Conservation (phyloP, 164 flowering plant species). For the Nelumbo lutea region DNA sequence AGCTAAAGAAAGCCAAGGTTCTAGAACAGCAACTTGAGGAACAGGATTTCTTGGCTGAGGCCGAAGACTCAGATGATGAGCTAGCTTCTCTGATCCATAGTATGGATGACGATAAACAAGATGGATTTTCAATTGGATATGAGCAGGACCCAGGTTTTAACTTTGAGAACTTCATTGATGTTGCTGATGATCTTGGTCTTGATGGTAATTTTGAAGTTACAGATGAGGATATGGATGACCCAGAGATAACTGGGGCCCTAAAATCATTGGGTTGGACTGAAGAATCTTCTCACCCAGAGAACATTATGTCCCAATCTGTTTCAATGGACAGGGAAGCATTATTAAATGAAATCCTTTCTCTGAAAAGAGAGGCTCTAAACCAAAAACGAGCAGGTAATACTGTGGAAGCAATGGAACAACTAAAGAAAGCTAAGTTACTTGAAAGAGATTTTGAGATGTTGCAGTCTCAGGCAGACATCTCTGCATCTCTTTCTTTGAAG, state of each 20-base stretch:
- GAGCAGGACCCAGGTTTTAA: conserved; percentile 29
- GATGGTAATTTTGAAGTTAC: conserved; percentile 69
- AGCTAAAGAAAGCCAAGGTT: conserved; percentile 78
- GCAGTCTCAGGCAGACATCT: conserved; percentile 20
- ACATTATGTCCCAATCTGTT: conserved; percentile 13
- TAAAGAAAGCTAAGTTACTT: conserved; percentile 73
- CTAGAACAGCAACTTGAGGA: conserved; percentile 86
- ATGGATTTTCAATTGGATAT: conserved; percentile 24
- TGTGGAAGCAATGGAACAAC: conserved; percentile 56
- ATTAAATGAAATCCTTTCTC: conserved; percentile 44
- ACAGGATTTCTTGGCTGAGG: conserved; percentile 67
- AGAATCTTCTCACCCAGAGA: conserved; percentile 34
- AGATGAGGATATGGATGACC: conserved; percentile 80
- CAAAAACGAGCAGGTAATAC: conserved; percentile 69
- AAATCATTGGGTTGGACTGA: conserved; percentile 82
- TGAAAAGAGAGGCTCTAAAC: conserved; percentile 66
- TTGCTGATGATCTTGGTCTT: conserved; percentile 36
- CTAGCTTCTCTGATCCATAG: conserved; percentile 54
- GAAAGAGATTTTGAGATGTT: conserved; percentile 46
- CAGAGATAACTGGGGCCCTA: conserved; percentile 66
- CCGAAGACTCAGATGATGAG: conserved; percentile 92
- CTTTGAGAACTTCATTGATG: conserved; percentile 33
- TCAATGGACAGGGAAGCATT: conserved; percentile 37
- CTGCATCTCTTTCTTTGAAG: conserved; percentile 3
- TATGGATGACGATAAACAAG: conserved; percentile 51